Percentiles rank a stretch among this genome's conserved stretches.
These are phyloP conservation scores for Wickerhamiella azymoides DNA, from an alignment of 805 yeast species.

Conservation along the genomic window DNA sequence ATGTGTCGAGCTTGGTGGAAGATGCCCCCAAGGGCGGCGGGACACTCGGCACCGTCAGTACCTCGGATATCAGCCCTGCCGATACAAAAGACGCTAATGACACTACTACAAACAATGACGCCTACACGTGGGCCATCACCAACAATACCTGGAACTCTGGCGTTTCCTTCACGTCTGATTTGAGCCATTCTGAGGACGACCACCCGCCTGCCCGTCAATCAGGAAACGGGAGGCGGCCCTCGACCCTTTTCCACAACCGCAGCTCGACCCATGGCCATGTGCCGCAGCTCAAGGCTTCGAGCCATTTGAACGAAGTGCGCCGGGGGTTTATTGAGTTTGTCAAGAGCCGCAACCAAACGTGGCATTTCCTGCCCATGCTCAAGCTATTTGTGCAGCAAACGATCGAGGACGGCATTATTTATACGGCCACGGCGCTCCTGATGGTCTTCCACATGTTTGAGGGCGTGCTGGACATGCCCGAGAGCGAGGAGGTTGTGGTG, in stretches of 20 bases:
- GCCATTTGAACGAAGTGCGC: constrained; percentile 9
- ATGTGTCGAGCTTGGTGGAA: neutral
- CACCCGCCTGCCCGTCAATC: no score
- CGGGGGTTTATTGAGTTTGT: constrained; percentile 9
- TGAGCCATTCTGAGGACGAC: constrained; percentile 1
- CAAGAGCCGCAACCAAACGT: constrained; percentile 5
- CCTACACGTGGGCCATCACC: neutral
- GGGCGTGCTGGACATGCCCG: constrained; percentile 3
- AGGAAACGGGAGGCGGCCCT: neutral
- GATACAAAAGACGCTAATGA: no score
- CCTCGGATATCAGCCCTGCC: no score
- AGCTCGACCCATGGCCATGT: neutral
- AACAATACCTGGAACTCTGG: constrained; percentile 8
- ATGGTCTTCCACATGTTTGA: constrained; percentile 14
- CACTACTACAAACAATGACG: neutral
- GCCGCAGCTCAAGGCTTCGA: neutral
- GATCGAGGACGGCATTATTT: constrained; percentile 11
- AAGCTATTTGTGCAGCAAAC: constrained; percentile 2
- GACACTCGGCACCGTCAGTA: neutral
- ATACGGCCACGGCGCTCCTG: constrained; percentile 14
- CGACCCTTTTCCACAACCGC: neutral
- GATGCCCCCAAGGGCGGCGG: neutral
- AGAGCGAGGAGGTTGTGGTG: constrained; percentile 12
- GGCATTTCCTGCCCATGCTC: constrained; percentile 18
- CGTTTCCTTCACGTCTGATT: constrained; percentile 6